phyloP scores from a whole-genome alignment of 2,329 filamentous ascomycete genomes.

The Alternaria burnsii region DNA sequence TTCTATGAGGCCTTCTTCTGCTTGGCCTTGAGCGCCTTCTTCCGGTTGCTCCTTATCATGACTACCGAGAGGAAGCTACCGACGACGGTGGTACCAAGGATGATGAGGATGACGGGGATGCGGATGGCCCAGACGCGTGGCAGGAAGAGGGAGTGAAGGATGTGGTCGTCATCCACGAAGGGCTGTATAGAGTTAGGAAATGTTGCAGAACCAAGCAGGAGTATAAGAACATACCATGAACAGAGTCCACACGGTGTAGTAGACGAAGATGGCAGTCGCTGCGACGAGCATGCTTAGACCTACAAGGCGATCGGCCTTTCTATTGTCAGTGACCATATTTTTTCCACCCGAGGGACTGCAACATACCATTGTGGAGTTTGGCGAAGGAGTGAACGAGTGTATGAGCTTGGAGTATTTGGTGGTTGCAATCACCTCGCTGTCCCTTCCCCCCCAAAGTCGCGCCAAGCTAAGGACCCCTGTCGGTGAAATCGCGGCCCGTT shows the following conservation, averaged over 20 bases:
- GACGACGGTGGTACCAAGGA: conserved; percentile 90
- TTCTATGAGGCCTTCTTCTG: conserved; percentile 77
- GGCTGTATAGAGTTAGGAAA: conserved; percentile 65
- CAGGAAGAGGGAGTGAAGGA: conserved; percentile 93
- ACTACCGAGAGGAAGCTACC: conserved; percentile 95
- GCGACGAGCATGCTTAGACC: conserved; percentile 79
- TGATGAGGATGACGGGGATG: conserved; percentile 94
- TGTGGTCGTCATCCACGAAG: conserved; percentile 94
- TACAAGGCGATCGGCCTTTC: conserved; percentile 87
- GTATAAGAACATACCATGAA: conserved; percentile 78
- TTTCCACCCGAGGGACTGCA: not conserved
- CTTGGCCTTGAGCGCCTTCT: conserved; percentile 94
- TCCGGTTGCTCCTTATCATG: conserved; percentile 98
- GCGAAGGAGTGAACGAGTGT: conserved; percentile 26
- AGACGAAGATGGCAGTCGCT: conserved; percentile 78
- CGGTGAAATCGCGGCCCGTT: conserved; percentile 28
- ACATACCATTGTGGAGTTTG: conserved; percentile 42
- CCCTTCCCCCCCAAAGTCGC: conserved; percentile 23
- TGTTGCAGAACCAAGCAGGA: not conserved
- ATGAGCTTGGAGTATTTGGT: conserved; percentile 17
- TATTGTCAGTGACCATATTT: not conserved
- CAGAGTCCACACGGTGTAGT: conserved; percentile 98
- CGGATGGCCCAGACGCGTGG: conserved; percentile 98
- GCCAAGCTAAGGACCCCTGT: conserved; percentile 22
- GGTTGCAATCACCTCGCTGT: conserved; percentile 29